These are phyloP conservation scores for Hypomontagnella submonticulosa DNA, from an alignment of 495 filamentous ascomycete genomes.

Conservation along the genomic window DNA sequence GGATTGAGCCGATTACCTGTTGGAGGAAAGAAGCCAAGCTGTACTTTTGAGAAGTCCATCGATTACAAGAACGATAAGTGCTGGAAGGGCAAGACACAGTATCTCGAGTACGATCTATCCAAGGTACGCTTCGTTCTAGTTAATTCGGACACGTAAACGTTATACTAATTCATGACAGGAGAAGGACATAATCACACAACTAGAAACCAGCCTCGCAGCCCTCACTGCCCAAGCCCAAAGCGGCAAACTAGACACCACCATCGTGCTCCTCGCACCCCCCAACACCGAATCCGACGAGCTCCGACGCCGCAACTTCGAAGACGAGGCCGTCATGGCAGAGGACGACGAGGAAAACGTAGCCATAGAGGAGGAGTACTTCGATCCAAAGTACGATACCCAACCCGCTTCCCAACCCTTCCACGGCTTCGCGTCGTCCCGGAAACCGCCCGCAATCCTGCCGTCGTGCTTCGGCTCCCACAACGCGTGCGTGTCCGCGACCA, in stretches of 20 bases:
- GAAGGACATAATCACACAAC: slow-evolving; percentile 43
- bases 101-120: slow-evolving; percentile 55
- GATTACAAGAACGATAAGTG: slow-evolving; percentile 57
- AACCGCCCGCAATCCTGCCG: slow-evolving; percentile 51
- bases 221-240: slow-evolving; percentile 46
- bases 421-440: slow-evolving; percentile 32
- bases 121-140: slow-evolving; percentile 45
- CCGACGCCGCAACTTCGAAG: slow-evolving; percentile 47
- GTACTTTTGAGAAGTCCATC: slow-evolving; percentile 55
- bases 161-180: slow-evolving; percentile 35
- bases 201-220: slow-evolving; percentile 50
- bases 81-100: slow-evolving; percentile 58
- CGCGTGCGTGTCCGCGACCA: slow-evolving; percentile 70
- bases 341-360: slow-evolving; percentile 35
- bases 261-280: slow-evolving; percentile 54
- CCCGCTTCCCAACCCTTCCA: slow-evolving; percentile 40
- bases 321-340: slow-evolving; percentile 50
- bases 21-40: slow-evolving; percentile 47
- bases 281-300: slow-evolving; percentile 48
- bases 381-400: slow-evolving; percentile 15
- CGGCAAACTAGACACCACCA: slow-evolving; percentile 58
- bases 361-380: slow-evolving; percentile 37
- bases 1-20: slow-evolving; percentile 49
- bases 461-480: slow-evolving; percentile 72
- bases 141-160: too few relatives aligned